Percentiles rank a stretch among this genome's conserved stretches.
phyloP scores from a whole-genome alignment of 306 rosid genomes.

The Castanea sativa region DNA sequence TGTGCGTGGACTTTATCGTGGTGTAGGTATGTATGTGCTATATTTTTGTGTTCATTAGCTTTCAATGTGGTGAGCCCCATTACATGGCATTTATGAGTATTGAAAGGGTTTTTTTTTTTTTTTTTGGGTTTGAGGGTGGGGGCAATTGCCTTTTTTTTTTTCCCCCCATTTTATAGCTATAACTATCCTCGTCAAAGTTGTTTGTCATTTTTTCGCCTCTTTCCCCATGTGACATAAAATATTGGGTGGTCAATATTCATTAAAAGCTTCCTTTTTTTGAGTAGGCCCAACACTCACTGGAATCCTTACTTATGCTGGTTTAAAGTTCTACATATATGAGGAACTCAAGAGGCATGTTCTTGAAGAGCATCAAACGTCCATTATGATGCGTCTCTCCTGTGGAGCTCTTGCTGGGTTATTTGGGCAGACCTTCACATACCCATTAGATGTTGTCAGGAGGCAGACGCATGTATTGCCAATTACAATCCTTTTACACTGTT shows the following conservation, averaged over 20 bases:
- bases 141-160: neutral
- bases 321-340: slow-evolving; percentile 87
- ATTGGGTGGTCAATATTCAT: neutral
- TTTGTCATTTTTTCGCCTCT: neutral
- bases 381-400: slow-evolving; percentile 77
- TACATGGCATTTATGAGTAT: neutral
- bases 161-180: too few relatives aligned
- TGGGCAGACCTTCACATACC: slow-evolving; percentile 95
- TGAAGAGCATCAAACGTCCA: slow-evolving; percentile 79
- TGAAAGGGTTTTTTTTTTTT: too few relatives aligned
- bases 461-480: slow-evolving; percentile 79
- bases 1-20: slow-evolving; percentile 80
- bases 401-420: slow-evolving; percentile 96
- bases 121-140: neutral
- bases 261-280: slow-evolving; percentile 10
- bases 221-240: neutral
- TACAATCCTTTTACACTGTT: neutral
- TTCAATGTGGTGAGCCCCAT: neutral
- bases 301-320: slow-evolving; percentile 94
- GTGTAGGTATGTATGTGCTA: slow-evolving; percentile 61
- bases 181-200: neutral
- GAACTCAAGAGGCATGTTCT: slow-evolving; percentile 72
- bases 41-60: neutral
- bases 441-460: slow-evolving; percentile 93
- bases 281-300: slow-evolving; percentile 89